Base-by-base conservation (phyloP, 768 basidiomycete species). In the Holtermanniella nyarrowii region DNA sequence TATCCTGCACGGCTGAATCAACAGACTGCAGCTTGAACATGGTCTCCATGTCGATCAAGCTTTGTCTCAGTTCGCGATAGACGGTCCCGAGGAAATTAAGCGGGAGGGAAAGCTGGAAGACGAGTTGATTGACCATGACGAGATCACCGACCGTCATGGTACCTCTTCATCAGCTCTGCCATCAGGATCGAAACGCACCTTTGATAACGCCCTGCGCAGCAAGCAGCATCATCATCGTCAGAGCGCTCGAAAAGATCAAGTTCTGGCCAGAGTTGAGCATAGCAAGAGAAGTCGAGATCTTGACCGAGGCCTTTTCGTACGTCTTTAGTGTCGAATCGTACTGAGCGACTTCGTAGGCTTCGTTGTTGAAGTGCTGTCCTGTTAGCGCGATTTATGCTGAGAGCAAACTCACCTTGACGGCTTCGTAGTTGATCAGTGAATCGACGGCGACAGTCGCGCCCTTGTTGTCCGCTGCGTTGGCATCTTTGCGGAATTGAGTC, bases 121-220 rank as follows among this genome's bases (percentile, higher is more conserved):
- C 89, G 22, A 99, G 78, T 66, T 96, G 93, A 71, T 99, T 99
- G 61, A 95, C 85, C 93, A 99, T 97, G 60, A 99, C 95, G 13
- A 99, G 80, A 64, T 99, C 95, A 5, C 95, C 95, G 21, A 99
- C 80, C 3, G 91, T 95, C 93, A 99, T 97, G 0, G 87, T 88
- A 5, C 90, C 91, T 91, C 56, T 12, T 7, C 24, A 42, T 27
- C 11, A 48, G 63, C 4, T 56, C 54, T 43, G 26, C 41, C 18
- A 14, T 27, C 20, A 5, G 26, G 20, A 10, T 27, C 23, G 18
- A 42, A 12, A 58, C 77, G 13, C 46, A 89, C 90, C 93, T 58
- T 88, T 85, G 24, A 91, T 74, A 3, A 99, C 84, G 0, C 93
- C 95, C 68, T 95, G 88, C 0, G 93, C 90, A 4, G 91, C 93